phyloP scores from a whole-genome alignment of 169 alveolate genomes.

The Cryptosporidium xiaoi region DNA sequence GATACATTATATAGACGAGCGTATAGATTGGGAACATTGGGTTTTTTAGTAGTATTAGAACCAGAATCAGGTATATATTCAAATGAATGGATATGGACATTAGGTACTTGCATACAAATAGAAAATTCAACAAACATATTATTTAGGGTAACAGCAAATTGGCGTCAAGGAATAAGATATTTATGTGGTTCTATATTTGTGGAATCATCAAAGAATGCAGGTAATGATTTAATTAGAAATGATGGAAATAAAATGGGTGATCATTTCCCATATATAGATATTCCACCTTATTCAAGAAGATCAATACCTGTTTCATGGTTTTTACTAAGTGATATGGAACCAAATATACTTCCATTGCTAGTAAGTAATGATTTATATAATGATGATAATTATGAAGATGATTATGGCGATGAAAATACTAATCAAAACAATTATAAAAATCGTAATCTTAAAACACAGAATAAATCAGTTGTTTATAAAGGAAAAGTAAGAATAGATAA shows the following conservation, averaged over 20 bases:
- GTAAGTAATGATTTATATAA: slow-evolving; percentile 2
- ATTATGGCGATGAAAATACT: not conserved
- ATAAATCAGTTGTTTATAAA: not conserved
- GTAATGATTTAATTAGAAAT: not conserved
- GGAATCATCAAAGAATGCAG: slow-evolving; percentile 19
- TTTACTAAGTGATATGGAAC: slow-evolving; percentile 65
- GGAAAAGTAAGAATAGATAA: slow-evolving; percentile 4
- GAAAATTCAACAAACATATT: slow-evolving; percentile 54
- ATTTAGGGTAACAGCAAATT: slow-evolving; percentile 54
- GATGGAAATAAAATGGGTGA: not conserved
- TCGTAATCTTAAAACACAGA: not conserved
- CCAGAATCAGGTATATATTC: slow-evolving; percentile 69
- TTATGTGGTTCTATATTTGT: slow-evolving; percentile 63
- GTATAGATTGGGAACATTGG: slow-evolving; percentile 45
- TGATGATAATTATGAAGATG: slow-evolving; percentile 12
- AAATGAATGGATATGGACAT: slow-evolving; percentile 73
- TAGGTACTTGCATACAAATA: slow-evolving; percentile 68
- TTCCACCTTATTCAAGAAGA: slow-evolving; percentile 70
- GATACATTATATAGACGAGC: slow-evolving; percentile 61
- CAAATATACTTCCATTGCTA: slow-evolving; percentile 43
- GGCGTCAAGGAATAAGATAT: slow-evolving; percentile 67
- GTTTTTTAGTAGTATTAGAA: slow-evolving; percentile 56
- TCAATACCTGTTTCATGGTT: slow-evolving; percentile 73
- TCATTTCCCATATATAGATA: slow-evolving; percentile 43
- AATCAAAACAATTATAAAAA: not conserved